These are phyloP conservation scores for Neopestalotiopsis sp. DNA, from an alignment of 2,329 filamentous ascomycete species.

Conservation along the genomic window DNA sequence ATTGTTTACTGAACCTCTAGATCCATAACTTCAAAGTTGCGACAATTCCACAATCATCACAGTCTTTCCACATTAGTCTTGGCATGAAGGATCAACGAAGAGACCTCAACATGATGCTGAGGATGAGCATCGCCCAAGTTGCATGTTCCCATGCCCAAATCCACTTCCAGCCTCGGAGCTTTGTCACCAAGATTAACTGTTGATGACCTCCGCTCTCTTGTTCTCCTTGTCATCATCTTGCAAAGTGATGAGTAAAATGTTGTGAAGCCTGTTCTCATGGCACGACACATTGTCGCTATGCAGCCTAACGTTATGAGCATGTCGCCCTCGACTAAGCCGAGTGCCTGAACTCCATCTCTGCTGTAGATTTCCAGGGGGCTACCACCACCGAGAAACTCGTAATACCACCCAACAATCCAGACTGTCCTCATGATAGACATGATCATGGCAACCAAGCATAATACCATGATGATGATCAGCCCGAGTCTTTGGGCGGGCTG, in stretches of 20 bases:
- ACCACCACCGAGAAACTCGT: background rate
- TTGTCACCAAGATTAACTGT: background rate
- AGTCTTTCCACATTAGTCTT: background rate
- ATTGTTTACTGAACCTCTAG: too few species aligned
- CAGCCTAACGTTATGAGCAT: background rate
- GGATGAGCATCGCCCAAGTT: background rate
- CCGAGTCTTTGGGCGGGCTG: too few species aligned
- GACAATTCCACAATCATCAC: too few species aligned
- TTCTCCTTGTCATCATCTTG: background rate
- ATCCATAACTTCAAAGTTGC: too few species aligned
- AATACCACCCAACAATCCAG: background rate
- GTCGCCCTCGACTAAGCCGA: background rate
- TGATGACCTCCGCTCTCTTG: background rate
- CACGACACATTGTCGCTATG: background rate
- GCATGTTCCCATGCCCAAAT: background rate
- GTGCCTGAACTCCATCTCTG: background rate
- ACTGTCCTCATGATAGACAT: too few species aligned
- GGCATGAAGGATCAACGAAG: background rate
- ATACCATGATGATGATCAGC: too few species aligned
- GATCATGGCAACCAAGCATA: too few species aligned
- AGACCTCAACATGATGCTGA: background rate
- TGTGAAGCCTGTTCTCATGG: background rate
- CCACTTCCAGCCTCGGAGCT: background rate
- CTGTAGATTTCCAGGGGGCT: background rate
- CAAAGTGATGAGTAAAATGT: background rate